These are phyloP conservation scores for Symbiodinium natans DNA, from an alignment of 73 alveolate genomes.

Conservation along the genomic window DNA sequence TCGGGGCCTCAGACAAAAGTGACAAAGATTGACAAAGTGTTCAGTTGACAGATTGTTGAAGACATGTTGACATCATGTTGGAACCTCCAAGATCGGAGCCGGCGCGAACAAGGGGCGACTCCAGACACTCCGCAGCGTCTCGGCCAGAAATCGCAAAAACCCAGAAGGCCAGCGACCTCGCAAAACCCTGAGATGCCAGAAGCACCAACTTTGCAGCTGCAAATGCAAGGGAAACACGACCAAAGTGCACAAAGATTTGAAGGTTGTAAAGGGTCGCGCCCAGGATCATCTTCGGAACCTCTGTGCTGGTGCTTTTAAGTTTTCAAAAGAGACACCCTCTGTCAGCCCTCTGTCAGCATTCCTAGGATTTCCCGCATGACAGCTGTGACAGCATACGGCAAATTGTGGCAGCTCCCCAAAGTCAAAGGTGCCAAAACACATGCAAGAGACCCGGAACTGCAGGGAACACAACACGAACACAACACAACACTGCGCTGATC, in stretches of 20 bases:
- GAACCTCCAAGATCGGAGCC: not conserved
- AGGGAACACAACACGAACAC: too few species aligned
- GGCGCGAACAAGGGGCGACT: constrained; percentile 12
- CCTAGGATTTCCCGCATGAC: too few species aligned
- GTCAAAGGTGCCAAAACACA: too few species aligned
- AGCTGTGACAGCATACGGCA: too few species aligned
- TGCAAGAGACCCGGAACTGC: too few species aligned
- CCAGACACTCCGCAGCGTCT: constrained; percentile 35
- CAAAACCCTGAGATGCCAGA: not conserved
- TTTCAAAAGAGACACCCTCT: too few species aligned
- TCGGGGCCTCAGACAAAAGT: too few species aligned
- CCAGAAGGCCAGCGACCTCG: constrained; percentile 68
- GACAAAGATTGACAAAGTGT: too few species aligned
- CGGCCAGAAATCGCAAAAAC: constrained; percentile 32
- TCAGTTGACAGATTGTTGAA: too few species aligned
- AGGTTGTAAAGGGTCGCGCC: not conserved
- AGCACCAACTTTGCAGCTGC: not conserved
- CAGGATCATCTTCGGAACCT: constrained; percentile 9
- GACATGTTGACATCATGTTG: not conserved
- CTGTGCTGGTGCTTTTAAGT: not conserved
- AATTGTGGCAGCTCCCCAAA: too few species aligned
- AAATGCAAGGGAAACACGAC: not conserved
- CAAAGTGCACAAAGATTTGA: not conserved
- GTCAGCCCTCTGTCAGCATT: too few species aligned
- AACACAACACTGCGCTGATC: too few species aligned